phyloP scores from a whole-genome alignment of 1,139 yeast genomes.

The Zygosaccharomyces pseudobailii region DNA sequence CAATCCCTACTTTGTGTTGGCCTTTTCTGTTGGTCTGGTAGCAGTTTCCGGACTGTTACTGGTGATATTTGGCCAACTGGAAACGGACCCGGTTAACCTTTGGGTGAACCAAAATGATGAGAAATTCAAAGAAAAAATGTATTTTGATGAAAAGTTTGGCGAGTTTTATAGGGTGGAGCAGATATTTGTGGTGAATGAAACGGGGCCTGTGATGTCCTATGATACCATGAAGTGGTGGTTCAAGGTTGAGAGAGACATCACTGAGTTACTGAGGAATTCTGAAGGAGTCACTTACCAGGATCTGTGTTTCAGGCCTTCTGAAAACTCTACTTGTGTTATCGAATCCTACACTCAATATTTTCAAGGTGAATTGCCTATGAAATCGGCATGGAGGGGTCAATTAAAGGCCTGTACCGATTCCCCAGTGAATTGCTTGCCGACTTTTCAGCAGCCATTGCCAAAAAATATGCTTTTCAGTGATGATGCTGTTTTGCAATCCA shows the following conservation, averaged over 20 bases:
- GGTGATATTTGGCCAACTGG: slow-evolving; percentile 50
- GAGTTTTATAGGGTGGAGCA: slow-evolving; percentile 91
- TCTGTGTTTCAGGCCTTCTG: slow-evolving; percentile 77
- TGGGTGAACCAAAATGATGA: slow-evolving; percentile 89
- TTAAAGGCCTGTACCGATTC: slow-evolving; percentile 61
- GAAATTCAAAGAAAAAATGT: slow-evolving; percentile 62
- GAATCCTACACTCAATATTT: slow-evolving; percentile 90
- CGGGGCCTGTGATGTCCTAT: slow-evolving; percentile 61
- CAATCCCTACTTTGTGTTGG: slow-evolving; percentile 54
- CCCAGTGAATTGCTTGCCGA: slow-evolving; percentile 87
- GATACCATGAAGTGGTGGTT: slow-evolving; percentile 85
- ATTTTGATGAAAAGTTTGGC: slow-evolving; percentile 77
- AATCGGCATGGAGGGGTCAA: slow-evolving; percentile 49
- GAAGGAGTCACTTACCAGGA: slow-evolving; percentile 46
- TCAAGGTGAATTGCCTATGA: slow-evolving; percentile 58
- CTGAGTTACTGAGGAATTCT: slow-evolving; percentile 23
- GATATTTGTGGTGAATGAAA: slow-evolving; percentile 65
- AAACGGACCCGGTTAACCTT: slow-evolving; percentile 70
- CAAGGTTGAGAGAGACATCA: slow-evolving; percentile 58
- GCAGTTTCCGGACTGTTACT: slow-evolving; percentile 51
- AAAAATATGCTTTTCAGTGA: slow-evolving; percentile 68
- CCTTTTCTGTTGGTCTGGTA: slow-evolving; percentile 42
- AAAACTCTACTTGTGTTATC: slow-evolving; percentile 69
- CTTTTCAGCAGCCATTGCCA: slow-evolving; percentile 85
- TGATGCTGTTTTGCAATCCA: slow-evolving; percentile 51